Base-by-base conservation (phyloP, 2,329 filamentous ascomycete species). In the Sarocladium strictum region DNA sequence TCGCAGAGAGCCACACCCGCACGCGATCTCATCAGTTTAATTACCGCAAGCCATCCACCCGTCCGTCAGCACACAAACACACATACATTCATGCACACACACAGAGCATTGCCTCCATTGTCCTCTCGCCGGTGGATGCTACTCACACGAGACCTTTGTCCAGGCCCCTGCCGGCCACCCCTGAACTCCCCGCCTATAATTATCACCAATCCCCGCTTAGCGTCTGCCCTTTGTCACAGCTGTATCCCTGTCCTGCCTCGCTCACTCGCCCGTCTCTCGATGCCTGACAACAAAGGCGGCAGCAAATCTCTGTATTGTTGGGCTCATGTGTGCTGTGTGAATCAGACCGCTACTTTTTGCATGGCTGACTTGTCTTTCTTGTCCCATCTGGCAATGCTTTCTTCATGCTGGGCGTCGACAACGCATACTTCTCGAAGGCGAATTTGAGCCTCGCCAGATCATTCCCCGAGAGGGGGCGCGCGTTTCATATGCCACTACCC, bases 151-250 rank as follows among this genome's bases (percentile, higher is more conserved):
- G 47, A 51, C 47, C 47, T 3, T n/a, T 35, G 47, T n/a, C 47
- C 47, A 33, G 27, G n/a, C 27, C n/a, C 47, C 47, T 6, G 47
- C 27, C 27, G 47, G 5, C 23, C 43, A 21, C 47, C 47, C 47
- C 27, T 51, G 47, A 51, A 33, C 47, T n/a, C n/a, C 47, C 47
- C 47, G 47, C 47, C 47, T 51, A 51, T 51, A 51, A 51, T 51
- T 51, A 51, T 33, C 47, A 32, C 27, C 15, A 49, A 14, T n/a
- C 47, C 29, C 27, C 27, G 47, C 47, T 32, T 51, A 51, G 47
- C 47, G 47, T 51, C 27, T 29, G 47, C 47, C 47, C 47, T 51
- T 51, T 51, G 47, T 51, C 47, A 51, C 47, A 51, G 27, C 47
- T 35, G 17, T 33, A 53, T 53, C 50, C 50, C 50, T 53, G 50